Base-by-base conservation (phyloP, 176 grass and related monocot genomes). In the Poa pratensis region DNA sequence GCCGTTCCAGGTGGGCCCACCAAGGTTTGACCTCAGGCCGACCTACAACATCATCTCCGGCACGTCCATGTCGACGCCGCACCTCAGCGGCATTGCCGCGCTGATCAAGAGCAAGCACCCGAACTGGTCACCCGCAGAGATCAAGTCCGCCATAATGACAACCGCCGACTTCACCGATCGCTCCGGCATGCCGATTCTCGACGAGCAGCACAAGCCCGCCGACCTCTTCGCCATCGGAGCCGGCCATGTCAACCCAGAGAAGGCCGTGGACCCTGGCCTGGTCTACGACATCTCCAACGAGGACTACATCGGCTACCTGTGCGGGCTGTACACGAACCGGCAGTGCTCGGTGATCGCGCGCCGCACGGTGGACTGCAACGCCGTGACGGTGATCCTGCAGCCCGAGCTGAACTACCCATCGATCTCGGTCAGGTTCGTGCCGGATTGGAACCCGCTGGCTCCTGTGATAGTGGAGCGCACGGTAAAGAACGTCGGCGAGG, bases 61-160 rank as follows among this genome's bases (percentile, higher is more conserved):
- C 4, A 94, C 93, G 20, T 92, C 93, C 68, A 94, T 94, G 93
- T 90, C 93, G 5, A 80, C 93, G 73, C 92, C 89, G 7, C 92
- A 94, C 67, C 92, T 94, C 37, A 91, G 80, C 48, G 89, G 88
- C 19, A 39, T 92, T 28, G 85, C 82, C 1, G 90, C 90, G 8
- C 67, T 95, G 11, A 65, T 92, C 79, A 92, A 90, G 62, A 85
- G 68, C 73, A 71, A 22, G 46, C 90, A 88, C 65, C 82, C 88
- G 0, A 23, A 84, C 46, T 95, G 88, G 88, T 90, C 93, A 3
- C 85, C 93, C 0, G 86, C 83, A 2, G 84, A 62, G 7, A 89
- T 89, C 87, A 92, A 92, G 76, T 92, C 90, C 5, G 93, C 88
- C 49, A 95, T 92, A 55, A 92, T 95, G 93, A 95, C 90, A 2